phyloP scores from a whole-genome alignment of 768 basidiomycete species.

The Tulasnella sp. region DNA sequence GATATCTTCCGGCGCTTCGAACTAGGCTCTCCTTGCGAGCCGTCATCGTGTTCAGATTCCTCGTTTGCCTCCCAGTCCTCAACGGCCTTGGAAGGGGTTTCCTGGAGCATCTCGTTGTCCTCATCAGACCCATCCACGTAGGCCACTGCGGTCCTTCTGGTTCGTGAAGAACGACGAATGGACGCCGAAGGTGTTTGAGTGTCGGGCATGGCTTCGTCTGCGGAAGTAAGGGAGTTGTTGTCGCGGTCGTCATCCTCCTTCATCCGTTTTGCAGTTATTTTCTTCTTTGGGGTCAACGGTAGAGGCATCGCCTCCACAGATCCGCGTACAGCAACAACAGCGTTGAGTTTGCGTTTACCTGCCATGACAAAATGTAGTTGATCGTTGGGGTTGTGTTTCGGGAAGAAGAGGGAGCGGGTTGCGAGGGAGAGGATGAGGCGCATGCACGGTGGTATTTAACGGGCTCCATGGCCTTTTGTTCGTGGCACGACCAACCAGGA shows the following conservation, averaged over 20 bases:
- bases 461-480: too few species aligned
- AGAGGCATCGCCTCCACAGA: neutral
- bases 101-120: conserved; percentile 10
- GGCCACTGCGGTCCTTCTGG: neutral
- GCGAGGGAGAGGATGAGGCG: neutral
- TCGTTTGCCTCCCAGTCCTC: too few species aligned
- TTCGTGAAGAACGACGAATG: neutral
- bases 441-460: too few species aligned
- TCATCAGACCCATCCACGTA: conserved; percentile 7
- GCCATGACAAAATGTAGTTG: neutral
- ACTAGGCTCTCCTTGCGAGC: conserved; percentile 11
- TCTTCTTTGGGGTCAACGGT: neutral
- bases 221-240: neutral
- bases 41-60: neutral
- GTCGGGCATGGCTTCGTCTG: neutral
- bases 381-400: neutral
- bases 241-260: conserved; percentile 15
- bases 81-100: too few species aligned
- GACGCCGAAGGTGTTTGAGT: neutral
- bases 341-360: neutral
- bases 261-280: neutral
- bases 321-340: neutral
- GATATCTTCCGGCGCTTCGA: neutral
- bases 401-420: neutral
- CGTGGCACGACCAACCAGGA: too few species aligned